A percentile compares a stretch with the other conserved stretches of the same genome.
Evolutionary conservation across 352 stramenopile species (phyloP).

Genomic region (Aphanomyces astaci): DNA sequence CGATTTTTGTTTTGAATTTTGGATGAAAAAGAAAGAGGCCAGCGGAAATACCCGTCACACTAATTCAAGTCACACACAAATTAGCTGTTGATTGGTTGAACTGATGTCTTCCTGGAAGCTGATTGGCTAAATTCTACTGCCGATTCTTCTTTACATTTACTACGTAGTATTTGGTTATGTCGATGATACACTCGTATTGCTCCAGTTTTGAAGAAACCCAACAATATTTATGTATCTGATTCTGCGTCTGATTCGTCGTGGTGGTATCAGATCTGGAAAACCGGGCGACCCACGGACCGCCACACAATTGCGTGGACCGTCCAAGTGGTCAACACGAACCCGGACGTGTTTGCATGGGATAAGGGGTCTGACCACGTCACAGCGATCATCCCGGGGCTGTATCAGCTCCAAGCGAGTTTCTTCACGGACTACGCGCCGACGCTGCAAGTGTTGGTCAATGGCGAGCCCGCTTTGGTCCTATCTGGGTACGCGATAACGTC

Average conservation of each 20-base stretch:
- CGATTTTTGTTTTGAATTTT: no score
- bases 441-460: conserved; percentile 54
- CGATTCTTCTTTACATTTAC: no score
- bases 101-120: neutral
- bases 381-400: conserved; percentile 46
- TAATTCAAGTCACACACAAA: no score
- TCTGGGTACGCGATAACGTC: no score
- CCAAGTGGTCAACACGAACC: conserved; percentile 61
- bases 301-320: conserved; percentile 58
- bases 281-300: conserved; percentile 36
- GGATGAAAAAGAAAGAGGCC: no score
- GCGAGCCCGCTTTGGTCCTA: conserved; percentile 37
- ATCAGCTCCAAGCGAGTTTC: conserved; percentile 54
- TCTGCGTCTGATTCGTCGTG: neutral
- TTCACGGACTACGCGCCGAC: conserved; percentile 51
- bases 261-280: conserved; percentile 58
- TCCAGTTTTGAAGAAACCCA: no score
- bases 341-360: conserved; percentile 63
- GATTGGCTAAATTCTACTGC: no score
- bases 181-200: no score
- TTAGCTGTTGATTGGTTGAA: no score
- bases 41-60: no score
- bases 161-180: no score
- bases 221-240: no score
- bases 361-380: conserved; percentile 38